These are phyloP conservation scores for Hyphopichia wangnamkhiaoensis DNA, from an alignment of 1,139 yeast genomes.

Conservation along the genomic window DNA sequence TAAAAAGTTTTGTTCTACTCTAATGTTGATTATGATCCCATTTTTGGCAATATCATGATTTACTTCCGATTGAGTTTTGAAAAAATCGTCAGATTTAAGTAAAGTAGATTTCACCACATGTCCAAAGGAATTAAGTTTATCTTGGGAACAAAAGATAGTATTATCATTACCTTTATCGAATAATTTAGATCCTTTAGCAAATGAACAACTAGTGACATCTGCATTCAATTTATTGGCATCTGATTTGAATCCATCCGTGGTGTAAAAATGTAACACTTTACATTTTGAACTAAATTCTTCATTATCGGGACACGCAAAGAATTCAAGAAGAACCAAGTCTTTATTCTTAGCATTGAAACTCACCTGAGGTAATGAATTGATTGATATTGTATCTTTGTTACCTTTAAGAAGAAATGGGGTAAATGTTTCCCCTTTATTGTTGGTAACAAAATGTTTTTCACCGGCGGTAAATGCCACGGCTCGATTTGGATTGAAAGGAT, in stretches of 20 bases:
- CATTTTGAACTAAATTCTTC: constrained; percentile 30
- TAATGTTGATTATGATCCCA: constrained; percentile 47
- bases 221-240: constrained; percentile 35
- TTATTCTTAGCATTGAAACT: constrained; percentile 42
- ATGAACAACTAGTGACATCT: constrained; percentile 47
- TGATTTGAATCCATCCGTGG: constrained; percentile 55
- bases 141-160: constrained; percentile 51
- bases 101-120: constrained; percentile 45
- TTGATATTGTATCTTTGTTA: constrained; percentile 9
- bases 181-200: constrained; percentile 45
- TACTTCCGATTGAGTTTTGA: constrained; percentile 33
- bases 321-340: constrained; percentile 41
- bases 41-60: constrained; percentile 26
- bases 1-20: constrained; percentile 52
- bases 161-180: constrained; percentile 42
- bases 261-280: constrained; percentile 39
- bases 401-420: constrained; percentile 29
- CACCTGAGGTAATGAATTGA: constrained; percentile 19
- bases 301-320: constrained; percentile 35
- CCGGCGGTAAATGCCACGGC: constrained; percentile 53
- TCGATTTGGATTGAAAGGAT: constrained; percentile 44
- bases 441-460: constrained; percentile 49
- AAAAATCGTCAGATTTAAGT: constrained; percentile 55
- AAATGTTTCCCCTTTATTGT: constrained; percentile 65
- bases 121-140: constrained; percentile 44